Evolutionary conservation across 331 rosid species (phyloP), one percentile per base, ranked within the genome.

Genomic region (Pyracantha coccinea): DNA sequence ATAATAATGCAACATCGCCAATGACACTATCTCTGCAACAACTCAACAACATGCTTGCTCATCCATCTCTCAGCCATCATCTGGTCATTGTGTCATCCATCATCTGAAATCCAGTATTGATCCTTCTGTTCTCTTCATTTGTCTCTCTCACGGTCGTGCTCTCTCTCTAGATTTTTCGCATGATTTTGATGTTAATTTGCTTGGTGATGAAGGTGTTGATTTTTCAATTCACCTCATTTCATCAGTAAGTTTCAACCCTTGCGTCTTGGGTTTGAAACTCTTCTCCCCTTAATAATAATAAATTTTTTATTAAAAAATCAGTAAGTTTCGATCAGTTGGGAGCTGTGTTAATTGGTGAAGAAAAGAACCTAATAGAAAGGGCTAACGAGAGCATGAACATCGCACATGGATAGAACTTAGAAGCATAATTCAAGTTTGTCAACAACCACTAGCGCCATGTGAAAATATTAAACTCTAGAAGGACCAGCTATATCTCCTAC

Each of bases 401-500:
- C 3, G 1, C 54, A 15, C 54, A 47, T 15, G 3, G n/a, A 15
- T 47, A 15, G 8, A 47, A 47, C 8, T 15, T 47, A 15, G n/a
- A 47, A 2, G n/a, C 8, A 47, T 0, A 47, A 47, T 47, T 47
- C 54, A 47, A 47, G 54, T 17, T 2, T 47, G 54, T 15, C 8
- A 15, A 5, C 8, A 47, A 2, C 54, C 54, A 47, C 8, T 0
- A 15, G 1, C n/a, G 15, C 0, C 54, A 47, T 47, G 54, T 5
- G 54, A 15, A 47, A 47, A 15, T 2, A 2, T 2, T 47, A 41
- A 47, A 15, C 54, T 47, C n/a, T 47, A 47, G 1, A n/a, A 47
- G n/a, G 19, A 47, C 54, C 0, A 15, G 8, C n/a, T 15, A 0
- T 15, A 6, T 47, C 0, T 0, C 3, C 54, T 47, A 45, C 2